phyloP scores from a whole-genome alignment of 2,329 filamentous ascomycete species.

The Epichloe glyceriae region DNA sequence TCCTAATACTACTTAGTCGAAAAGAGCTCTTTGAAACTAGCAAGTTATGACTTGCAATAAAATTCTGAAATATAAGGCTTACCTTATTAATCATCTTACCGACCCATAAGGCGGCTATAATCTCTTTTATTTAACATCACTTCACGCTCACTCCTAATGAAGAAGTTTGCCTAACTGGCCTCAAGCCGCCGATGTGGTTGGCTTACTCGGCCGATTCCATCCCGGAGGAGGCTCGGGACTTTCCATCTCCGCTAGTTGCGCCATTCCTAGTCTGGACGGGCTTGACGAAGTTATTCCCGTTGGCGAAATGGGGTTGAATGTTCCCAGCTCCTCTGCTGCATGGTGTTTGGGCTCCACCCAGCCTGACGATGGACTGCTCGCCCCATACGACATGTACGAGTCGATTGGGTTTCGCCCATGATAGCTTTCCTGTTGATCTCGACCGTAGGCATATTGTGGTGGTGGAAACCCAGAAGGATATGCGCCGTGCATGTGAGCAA shows the following conservation, averaged over 20 bases:
- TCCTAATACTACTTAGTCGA: too few relatives aligned
- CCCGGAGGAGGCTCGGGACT: conserved; percentile 4
- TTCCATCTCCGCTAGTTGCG: conserved; percentile 9
- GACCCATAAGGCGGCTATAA: too few relatives aligned
- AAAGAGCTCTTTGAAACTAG: too few relatives aligned
- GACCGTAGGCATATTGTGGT: conserved; percentile 4
- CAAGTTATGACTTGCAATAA: too few relatives aligned
- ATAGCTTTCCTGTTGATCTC: conserved; percentile 5
- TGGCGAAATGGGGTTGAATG: not conserved
- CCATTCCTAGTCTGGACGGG: not conserved
- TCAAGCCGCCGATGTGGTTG: too few relatives aligned
- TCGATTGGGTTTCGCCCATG: conserved; percentile 2
- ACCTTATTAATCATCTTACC: too few relatives aligned
- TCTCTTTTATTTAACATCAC: too few relatives aligned
- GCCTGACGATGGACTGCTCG: conserved; percentile 1
- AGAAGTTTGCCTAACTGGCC: too few relatives aligned
- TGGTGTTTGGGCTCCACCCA: conserved; percentile 1
- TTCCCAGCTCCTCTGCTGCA: conserved; percentile 6
- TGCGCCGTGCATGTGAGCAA: not conserved
- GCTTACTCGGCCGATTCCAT: not conserved
- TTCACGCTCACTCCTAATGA: too few relatives aligned
- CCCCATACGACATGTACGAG: conserved; percentile 5
- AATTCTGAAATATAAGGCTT: too few relatives aligned
- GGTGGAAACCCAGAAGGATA: conserved; percentile 2
- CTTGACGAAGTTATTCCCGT: not conserved